phyloP scores from a whole-genome alignment of 768 basidiomycete species.

The Suillus subalutaceus region DNA sequence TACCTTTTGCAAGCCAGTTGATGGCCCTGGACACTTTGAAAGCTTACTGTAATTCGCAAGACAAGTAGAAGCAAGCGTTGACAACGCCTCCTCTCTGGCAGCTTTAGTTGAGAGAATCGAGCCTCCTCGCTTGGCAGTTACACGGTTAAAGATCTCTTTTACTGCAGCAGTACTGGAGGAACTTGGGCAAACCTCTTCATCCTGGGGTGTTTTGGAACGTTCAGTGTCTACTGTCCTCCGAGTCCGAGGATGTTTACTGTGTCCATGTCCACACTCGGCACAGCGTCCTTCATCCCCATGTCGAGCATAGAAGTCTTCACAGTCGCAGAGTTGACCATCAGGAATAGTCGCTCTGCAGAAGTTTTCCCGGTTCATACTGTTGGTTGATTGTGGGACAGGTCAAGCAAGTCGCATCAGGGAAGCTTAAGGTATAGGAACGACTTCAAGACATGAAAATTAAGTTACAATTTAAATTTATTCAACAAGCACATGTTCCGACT shows the following conservation, averaged over 20 bases:
- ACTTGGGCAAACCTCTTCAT: not conserved
- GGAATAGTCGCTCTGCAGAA: not conserved
- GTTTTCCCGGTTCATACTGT: not conserved
- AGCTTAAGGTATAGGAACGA: not conserved
- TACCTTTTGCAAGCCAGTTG: not conserved
- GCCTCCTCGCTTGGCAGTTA: not conserved
- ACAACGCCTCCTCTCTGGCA: not conserved
- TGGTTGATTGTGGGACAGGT: not conserved
- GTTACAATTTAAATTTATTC: not conserved
- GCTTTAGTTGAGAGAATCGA: not conserved
- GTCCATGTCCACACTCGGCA: not conserved
- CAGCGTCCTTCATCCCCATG: too few species aligned
- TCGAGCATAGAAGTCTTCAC: not conserved
- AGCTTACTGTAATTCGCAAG: not conserved
- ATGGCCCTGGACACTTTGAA: not conserved
- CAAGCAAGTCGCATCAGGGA: not conserved
- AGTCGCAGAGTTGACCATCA: not conserved
- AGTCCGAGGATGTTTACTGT: not conserved
- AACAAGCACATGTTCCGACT: not conserved
- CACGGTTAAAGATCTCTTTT: not conserved
- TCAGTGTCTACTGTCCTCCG: not conserved
- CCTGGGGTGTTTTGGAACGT: not conserved
- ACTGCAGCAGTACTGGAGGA: not conserved
- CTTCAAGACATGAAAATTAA: not conserved
- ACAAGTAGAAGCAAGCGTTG: not conserved